These are phyloP conservation scores for Pseudocercospora cruenta DNA, from an alignment of 2,329 filamentous ascomycete species.

Conservation along the genomic window DNA sequence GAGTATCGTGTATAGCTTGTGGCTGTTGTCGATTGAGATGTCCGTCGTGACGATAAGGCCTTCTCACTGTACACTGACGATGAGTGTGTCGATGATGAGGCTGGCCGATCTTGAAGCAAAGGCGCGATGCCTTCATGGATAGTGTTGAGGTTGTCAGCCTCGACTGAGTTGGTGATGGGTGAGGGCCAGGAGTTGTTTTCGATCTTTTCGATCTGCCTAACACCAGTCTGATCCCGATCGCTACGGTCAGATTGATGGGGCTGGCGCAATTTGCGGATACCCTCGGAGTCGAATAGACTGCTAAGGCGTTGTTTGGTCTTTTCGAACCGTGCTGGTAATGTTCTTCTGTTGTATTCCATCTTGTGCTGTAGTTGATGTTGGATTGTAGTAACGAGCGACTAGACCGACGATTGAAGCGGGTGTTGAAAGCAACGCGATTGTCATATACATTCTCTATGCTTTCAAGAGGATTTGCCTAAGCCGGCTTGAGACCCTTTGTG, in stretches of 20 bases:
- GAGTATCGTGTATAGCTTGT: background rate
- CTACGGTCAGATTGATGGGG: background rate
- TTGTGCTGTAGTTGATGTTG: background rate
- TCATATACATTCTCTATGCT: slow-evolving; percentile 2
- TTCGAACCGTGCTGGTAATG: background rate
- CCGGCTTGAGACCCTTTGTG: slow-evolving; percentile 1
- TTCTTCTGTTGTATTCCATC: background rate
- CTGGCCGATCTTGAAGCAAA: background rate
- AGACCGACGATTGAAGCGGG: slow-evolving; percentile 4
- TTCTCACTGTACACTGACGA: background rate
- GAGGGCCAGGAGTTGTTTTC: background rate
- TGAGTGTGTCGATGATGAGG: background rate
- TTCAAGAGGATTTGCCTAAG: background rate
- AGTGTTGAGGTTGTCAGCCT: background rate
- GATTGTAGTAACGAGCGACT: background rate
- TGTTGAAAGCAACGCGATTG: slow-evolving; percentile 1
- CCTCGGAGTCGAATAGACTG: background rate
- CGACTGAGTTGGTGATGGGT: background rate
- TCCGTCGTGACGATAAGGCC: background rate
- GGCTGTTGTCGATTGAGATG: slow-evolving; percentile 7
- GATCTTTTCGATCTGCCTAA: slow-evolving; percentile 6
- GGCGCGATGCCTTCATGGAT: background rate
- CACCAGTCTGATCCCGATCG: slow-evolving; percentile 6
- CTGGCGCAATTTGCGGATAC: slow-evolving; percentile 3
- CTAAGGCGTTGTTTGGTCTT: slow-evolving; percentile 6